These are phyloP conservation scores for Stropharia rugosoannulata DNA, from an alignment of 768 basidiomycete genomes.

Conservation along the genomic window DNA sequence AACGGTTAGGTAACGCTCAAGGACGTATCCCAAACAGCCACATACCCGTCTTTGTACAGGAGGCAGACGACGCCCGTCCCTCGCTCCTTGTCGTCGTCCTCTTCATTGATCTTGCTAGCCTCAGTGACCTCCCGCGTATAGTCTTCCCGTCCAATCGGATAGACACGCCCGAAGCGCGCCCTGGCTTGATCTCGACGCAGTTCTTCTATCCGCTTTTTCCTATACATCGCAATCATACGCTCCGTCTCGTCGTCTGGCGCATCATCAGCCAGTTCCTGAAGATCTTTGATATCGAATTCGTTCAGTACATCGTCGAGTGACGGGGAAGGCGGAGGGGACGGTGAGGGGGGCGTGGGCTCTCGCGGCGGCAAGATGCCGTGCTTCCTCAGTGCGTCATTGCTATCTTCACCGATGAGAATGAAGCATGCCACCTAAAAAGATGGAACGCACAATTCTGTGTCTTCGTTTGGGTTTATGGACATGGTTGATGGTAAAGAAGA, in stretches of 20 bases:
- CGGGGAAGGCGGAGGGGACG: slow-evolving; percentile 81
- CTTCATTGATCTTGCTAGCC: slow-evolving; percentile 71
- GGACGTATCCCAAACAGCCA: slow-evolving; percentile 4
- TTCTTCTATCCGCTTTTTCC: slow-evolving; percentile 63
- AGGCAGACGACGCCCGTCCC: slow-evolving; percentile 95
- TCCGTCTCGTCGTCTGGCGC: slow-evolving; percentile 74
- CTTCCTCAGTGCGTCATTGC: slow-evolving; percentile 92
- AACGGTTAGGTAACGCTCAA: not conserved
- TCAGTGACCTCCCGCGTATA: slow-evolving; percentile 96
- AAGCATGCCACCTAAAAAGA: not conserved
- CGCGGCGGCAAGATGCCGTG: slow-evolving; percentile 87
- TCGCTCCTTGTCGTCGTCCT: slow-evolving; percentile 59
- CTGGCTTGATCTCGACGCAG: slow-evolving; percentile 54
- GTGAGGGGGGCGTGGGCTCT: slow-evolving; percentile 64
- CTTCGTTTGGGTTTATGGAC: slow-evolving; percentile 83
- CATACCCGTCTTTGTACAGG: slow-evolving; percentile 93
- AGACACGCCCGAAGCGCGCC: slow-evolving; percentile 79
- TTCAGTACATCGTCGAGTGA: slow-evolving; percentile 67
- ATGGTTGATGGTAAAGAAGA: slow-evolving; percentile 30
- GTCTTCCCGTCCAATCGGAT: slow-evolving; percentile 89
- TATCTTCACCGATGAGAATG: slow-evolving; percentile 26
- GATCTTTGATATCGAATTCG: slow-evolving; percentile 59
- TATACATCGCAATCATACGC: slow-evolving; percentile 65
- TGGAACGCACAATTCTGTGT: slow-evolving; percentile 90
- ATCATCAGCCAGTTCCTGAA: slow-evolving; percentile 72